These are phyloP conservation scores for Plenodomus tracheiphilus DNA, from an alignment of 2,329 filamentous ascomycete genomes.

Conservation along the genomic window DNA sequence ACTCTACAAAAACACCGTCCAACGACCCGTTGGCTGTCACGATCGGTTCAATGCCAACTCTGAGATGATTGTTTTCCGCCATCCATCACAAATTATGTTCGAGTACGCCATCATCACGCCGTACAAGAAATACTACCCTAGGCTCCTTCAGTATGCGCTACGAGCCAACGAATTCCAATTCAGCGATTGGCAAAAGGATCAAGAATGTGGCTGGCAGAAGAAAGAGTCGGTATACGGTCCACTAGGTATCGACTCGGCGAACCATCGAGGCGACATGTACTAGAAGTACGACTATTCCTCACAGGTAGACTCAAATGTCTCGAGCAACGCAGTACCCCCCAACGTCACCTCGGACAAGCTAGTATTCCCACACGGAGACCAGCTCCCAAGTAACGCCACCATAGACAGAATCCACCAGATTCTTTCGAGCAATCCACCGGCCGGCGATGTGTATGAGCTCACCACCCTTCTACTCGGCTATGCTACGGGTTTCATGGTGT, in stretches of 20 bases:
- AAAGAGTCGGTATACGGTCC: neutral
- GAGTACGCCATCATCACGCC: constrained; percentile 7
- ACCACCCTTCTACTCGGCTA: constrained; percentile 5
- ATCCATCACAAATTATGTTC: neutral
- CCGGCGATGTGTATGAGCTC: constrained; percentile 7
- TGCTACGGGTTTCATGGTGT: constrained; percentile 1
- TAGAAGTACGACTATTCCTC: constrained; percentile 7
- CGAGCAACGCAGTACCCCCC: neutral
- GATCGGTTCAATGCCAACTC: neutral
- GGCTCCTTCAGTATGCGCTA: constrained; percentile 3
- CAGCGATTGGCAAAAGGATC: neutral
- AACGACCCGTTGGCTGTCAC: neutral
- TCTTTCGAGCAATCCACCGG: constrained; percentile 5
- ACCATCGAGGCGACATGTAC: constrained; percentile 12
- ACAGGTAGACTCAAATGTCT: neutral
- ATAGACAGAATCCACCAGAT: constrained; percentile 2
- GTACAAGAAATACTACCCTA: constrained; percentile 9
- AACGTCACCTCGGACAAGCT: neutral
- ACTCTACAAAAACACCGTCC: neutral
- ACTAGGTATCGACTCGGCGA: neutral
- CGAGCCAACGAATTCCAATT: neutral
- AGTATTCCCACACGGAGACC: neutral
- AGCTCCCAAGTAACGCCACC: neutral
- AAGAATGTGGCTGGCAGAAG: constrained; percentile 10
- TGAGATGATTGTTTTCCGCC: neutral